phyloP scores from a whole-genome alignment of 352 stramenopile genomes.

The Phytophthora nicotianae region DNA sequence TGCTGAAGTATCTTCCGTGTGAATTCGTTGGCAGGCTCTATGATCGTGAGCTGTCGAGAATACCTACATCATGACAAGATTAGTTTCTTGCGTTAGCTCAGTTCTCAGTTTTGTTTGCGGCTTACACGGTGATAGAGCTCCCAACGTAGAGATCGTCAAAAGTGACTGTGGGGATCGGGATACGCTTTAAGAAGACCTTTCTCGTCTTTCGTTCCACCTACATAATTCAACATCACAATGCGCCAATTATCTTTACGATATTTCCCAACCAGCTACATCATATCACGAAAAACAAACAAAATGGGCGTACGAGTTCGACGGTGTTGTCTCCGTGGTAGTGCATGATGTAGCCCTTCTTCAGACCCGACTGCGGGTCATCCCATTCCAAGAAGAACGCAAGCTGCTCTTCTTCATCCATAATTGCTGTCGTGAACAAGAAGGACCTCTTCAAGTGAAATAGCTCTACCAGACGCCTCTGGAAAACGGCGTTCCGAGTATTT shows the following conservation, averaged over 20 bases:
- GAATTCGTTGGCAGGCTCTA: constrained; percentile 74
- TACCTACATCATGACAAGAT: constrained; percentile 48
- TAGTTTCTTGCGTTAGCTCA: no score
- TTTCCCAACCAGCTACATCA: background rate
- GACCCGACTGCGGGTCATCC: constrained; percentile 72
- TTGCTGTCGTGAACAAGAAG: background rate
- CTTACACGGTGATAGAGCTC: constrained; percentile 70
- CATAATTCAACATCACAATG: background rate
- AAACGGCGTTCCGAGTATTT: constrained; percentile 12
- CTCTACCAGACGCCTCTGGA: background rate
- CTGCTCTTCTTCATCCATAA: constrained; percentile 58
- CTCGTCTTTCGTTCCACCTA: constrained; percentile 68
- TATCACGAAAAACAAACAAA: background rate
- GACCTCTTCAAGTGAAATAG: background rate
- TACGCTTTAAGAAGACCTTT: constrained; percentile 80
- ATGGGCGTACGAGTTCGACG: constrained; percentile 61
- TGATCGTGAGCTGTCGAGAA: constrained; percentile 70
- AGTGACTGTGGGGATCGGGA: constrained; percentile 69
- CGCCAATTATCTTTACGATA: background rate
- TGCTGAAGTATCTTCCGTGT: constrained; percentile 45
- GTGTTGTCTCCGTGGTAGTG: constrained; percentile 77
- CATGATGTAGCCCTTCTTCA: constrained; percentile 75
- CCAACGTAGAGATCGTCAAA: constrained; percentile 73
- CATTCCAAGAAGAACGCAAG: constrained; percentile 83
- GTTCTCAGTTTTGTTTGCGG: background rate